These are phyloP conservation scores for Alopecurus myosuroides DNA, from an alignment of 176 grass and related monocot species.

Conservation along the genomic window DNA sequence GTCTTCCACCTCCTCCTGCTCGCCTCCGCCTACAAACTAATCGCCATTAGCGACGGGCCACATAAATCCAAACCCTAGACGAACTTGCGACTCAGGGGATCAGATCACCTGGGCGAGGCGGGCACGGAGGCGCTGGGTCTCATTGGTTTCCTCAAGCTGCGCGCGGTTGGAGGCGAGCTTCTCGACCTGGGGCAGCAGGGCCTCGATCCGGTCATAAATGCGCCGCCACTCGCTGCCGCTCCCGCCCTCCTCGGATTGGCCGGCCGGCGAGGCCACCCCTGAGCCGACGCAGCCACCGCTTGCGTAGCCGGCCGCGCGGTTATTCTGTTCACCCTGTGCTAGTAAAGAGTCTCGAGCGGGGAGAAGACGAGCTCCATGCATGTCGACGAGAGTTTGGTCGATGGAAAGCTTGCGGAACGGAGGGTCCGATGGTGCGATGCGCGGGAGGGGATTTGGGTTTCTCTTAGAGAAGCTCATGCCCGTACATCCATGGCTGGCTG, in stretches of 20 bases:
- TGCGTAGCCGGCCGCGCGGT: neutral
- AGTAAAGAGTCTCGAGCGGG: neutral
- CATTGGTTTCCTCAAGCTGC: conserved; percentile 5
- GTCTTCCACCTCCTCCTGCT: too few species aligned
- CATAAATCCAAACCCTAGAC: too few species aligned
- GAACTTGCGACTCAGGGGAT: too few species aligned
- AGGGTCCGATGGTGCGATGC: neutral
- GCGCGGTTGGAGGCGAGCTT: conserved; percentile 14
- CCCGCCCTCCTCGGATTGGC: neutral
- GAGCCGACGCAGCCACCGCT: neutral
- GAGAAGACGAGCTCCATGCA: neutral
- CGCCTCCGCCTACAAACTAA: too few species aligned
- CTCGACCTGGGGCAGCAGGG: conserved; percentile 25
- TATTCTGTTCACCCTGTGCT: neutral
- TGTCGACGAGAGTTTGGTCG: neutral
- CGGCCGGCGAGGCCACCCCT: neutral
- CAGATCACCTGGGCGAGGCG: too few species aligned
- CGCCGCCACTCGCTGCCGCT: conserved; percentile 8
- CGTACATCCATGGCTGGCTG: neutral
- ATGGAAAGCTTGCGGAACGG: neutral
- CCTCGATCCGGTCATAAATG: conserved; percentile 12
- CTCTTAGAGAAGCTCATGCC: neutral
- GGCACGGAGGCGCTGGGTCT: neutral
- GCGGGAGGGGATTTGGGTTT: neutral
- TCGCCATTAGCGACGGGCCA: neutral